Base-by-base conservation (phyloP, 208 protist genomes). In the Crithidia fasciculata region DNA sequence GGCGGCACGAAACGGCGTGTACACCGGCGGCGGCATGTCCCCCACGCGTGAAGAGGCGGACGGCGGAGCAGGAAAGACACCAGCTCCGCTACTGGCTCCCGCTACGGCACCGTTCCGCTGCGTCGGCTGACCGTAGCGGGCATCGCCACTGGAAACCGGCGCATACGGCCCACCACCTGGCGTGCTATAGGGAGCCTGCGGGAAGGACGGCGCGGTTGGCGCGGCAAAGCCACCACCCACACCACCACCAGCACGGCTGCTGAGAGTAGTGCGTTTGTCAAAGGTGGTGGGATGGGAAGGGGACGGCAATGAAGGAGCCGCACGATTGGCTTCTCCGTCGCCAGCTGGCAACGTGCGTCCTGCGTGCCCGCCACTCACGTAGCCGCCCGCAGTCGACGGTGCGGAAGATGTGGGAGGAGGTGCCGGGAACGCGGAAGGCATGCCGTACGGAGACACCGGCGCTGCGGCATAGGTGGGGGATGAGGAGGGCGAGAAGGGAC, bases 21-120 rank as follows among this genome's bases (percentile, higher is more conserved):
- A 71, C 28, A 68, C 64, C 36, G 73, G 44, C 7, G 64, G 73
- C 5, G 59, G 73, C 19, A 36, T 40, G 8, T 40, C 59, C 2
- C 44, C 50, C 9, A 40, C 12, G 4, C 49, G 44, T 13, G 54
- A 8, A 0, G 72, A 37, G 2, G 64, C 54, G 5, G 12, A 5
- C 2, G 72, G 45, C 5, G 50, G 72, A 43, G 28, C 44, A 15
- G 40, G 43, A 43, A 47, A 13, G 28, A 39, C 41, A 8, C 50
- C 50, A 18, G 12, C 8, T 18, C 7, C 16, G 18, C 41, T 43
- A 7, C 16, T 41, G n/a, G 37, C 7, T 28, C 28, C 28, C 7
- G 18, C 39, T 3, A 49, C 63, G 19, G 49, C 12, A 13, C n/a
- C 43, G 19, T 28, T 28, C 28, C 65, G 47, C 18, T 41, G 36